phyloP scores from a whole-genome alignment of 1,139 yeast species.

The Magnusiomyces tetraspermus region DNA sequence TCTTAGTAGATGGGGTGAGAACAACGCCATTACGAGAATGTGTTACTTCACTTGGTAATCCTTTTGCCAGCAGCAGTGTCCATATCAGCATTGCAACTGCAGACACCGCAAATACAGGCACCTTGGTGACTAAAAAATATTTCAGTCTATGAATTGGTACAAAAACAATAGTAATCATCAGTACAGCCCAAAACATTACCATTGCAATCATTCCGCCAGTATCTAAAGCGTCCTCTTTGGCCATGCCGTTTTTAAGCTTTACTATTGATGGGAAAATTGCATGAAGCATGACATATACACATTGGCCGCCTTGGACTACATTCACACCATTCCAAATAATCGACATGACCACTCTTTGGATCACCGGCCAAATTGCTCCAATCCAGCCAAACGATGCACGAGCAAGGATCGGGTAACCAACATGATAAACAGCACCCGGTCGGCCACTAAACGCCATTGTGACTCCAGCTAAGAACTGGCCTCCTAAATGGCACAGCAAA shows the following conservation, averaged over 20 bases:
- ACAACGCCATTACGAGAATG: neutral
- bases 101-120: conserved; percentile 61
- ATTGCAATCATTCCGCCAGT: conserved; percentile 56
- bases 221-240: conserved; percentile 39
- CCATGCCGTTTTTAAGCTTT: conserved; percentile 43
- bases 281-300: conserved; percentile 59
- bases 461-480: conserved; percentile 50
- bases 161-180: conserved; percentile 54
- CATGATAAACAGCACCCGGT: conserved; percentile 64
- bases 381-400: conserved; percentile 69
- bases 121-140: conserved; percentile 63
- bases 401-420: conserved; percentile 68
- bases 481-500: conserved; percentile 32
- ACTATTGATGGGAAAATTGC: conserved; percentile 58
- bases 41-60: conserved; percentile 29
- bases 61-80: conserved; percentile 58
- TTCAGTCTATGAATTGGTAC: conserved; percentile 65
- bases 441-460: conserved; percentile 59
- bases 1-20: conserved; percentile 43
- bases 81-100: conserved; percentile 63
- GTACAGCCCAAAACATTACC: conserved; percentile 62
- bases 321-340: conserved; percentile 78
- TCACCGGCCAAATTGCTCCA: conserved; percentile 72
- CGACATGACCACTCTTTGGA: conserved; percentile 74
- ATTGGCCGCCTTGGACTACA: conserved; percentile 67